Evolutionary conservation across 192 early-diverging fungal genomes (phyloP).

Genomic region (Rhizoclosmatium sp.): DNA sequence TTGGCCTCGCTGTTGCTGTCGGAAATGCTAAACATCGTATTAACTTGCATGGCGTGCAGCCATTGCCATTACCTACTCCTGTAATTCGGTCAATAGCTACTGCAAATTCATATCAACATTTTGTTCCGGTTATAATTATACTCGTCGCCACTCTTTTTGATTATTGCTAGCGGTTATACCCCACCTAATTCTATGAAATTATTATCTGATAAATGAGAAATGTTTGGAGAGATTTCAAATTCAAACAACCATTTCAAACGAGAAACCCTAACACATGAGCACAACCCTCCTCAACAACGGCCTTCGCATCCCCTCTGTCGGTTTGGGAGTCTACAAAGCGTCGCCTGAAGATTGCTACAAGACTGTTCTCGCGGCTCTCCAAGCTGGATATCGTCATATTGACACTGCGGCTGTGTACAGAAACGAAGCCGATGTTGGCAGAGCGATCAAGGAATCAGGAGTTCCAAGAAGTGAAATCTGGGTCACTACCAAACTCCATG

Average conservation of each 20-base stretch:
- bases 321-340: constrained; percentile 50
- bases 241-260: neutral
- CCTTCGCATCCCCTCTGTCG: constrained; percentile 42
- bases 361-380: constrained; percentile 38
- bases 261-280: neutral
- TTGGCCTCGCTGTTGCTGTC: no score
- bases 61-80: no score
- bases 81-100: no score
- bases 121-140: no score
- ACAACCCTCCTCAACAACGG: constrained; percentile 27
- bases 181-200: neutral
- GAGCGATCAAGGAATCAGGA: constrained; percentile 33
- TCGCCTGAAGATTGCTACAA: constrained; percentile 23
- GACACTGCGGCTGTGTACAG: constrained; percentile 54
- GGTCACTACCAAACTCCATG: constrained; percentile 75
- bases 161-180: no score
- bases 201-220: neutral
- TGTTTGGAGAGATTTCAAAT: neutral
- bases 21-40: no score
- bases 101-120: no score
- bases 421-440: constrained; percentile 38
- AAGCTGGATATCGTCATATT: constrained; percentile 50
- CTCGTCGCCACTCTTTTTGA: no score
- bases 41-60: no score
- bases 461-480: constrained; percentile 54